Percentiles rank a stretch among this genome's conserved stretches.
Conservation (phyloP, 2,329 filamentous ascomycete species). For the Clarireedia hainanense region DNA sequence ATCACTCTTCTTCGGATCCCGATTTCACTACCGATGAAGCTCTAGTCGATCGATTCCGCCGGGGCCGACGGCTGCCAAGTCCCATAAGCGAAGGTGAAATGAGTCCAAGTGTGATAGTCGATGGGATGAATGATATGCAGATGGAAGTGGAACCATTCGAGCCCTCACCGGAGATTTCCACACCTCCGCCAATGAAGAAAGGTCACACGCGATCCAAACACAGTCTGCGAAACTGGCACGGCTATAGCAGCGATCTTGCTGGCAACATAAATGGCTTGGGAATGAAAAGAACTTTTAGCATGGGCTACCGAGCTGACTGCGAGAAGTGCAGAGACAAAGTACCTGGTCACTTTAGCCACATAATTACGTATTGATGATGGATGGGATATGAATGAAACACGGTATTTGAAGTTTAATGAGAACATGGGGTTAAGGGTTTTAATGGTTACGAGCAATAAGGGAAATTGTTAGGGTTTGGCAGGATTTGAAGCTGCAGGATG, state of each 20-base stretch:
- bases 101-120: constrained; percentile 26
- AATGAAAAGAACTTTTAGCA: constrained; percentile 65
- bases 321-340: constrained; percentile 70
- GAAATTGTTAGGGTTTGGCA: background rate
- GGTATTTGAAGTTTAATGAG: background rate
- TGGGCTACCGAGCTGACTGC: constrained; percentile 71
- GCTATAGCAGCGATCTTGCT: constrained; percentile 16
- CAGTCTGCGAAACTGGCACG: constrained; percentile 27
- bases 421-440: background rate
- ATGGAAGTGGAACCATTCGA: constrained; percentile 25
- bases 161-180: constrained; percentile 14
- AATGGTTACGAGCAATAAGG: background rate
- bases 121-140: constrained; percentile 26
- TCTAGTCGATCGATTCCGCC: constrained; percentile 20
- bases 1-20: constrained; percentile 27
- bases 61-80: constrained; percentile 26
- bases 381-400: background rate
- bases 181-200: constrained; percentile 27
- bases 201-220: constrained; percentile 28
- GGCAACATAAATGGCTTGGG: constrained; percentile 28
- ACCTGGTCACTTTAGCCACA: constrained; percentile 75
- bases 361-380: constrained; percentile 41
- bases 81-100: constrained; percentile 30
- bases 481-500: background rate
- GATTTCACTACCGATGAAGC: constrained; percentile 23